A percentile compares a stretch with the other conserved stretches of the same genome.
These are phyloP conservation scores for Warburgia ugandensis DNA, from an alignment of 164 flowering plant genomes.

Conservation along the genomic window DNA sequence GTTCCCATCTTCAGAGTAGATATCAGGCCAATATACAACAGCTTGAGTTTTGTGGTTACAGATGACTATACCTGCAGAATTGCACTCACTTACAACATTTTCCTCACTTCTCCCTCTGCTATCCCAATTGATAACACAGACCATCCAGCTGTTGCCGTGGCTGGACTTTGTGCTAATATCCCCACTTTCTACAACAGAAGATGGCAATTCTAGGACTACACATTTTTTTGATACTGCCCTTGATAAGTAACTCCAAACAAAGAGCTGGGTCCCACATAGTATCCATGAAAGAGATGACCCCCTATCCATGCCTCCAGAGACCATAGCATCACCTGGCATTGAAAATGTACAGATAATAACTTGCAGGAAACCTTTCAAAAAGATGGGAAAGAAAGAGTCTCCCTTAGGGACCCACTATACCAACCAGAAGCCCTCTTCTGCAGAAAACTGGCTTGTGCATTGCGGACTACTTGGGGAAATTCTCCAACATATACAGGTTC, in stretches of 20 bases:
- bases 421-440: constrained; percentile 47
- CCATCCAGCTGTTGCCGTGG: constrained; percentile 43
- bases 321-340: constrained; percentile 39
- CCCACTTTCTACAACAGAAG: constrained; percentile 23
- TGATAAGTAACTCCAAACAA: constrained; percentile 71
- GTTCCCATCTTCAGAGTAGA: constrained; percentile 27
- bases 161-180: constrained; percentile 20
- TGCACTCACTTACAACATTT: constrained; percentile 22
- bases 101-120: constrained; percentile 11
- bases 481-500: constrained; percentile 89
- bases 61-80: constrained; percentile 52
- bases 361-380: background rate
- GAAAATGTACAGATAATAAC: background rate
- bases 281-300: constrained; percentile 75
- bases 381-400: background rate
- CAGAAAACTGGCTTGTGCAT: constrained; percentile 45
- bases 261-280: constrained; percentile 51
- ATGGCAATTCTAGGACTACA: constrained; percentile 50
- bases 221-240: constrained; percentile 52
- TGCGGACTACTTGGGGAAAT: constrained; percentile 80
- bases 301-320: constrained; percentile 84
- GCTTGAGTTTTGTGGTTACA: constrained; percentile 49
- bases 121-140: constrained; percentile 58
- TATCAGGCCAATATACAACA: constrained; percentile 68
- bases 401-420: constrained; percentile 7